Evolutionary conservation across 768 basidiomycete genomes (phyloP).

Genomic region (Trametes cubensis): DNA sequence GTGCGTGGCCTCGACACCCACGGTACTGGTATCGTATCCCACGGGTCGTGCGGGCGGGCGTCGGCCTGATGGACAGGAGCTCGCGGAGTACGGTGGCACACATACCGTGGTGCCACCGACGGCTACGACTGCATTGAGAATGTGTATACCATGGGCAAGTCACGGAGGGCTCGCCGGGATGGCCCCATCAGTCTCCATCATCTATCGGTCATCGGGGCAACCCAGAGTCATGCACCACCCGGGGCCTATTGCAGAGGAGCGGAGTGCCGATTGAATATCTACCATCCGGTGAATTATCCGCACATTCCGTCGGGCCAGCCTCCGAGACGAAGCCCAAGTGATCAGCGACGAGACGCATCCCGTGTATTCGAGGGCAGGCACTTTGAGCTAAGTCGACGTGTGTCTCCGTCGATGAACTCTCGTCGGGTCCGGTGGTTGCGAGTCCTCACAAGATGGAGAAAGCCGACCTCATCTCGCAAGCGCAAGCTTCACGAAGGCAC

Average conservation of each 20-base stretch:
- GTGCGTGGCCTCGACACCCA: neutral
- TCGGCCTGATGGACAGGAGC: neutral
- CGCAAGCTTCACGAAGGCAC: neutral
- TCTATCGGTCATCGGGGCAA: constrained; percentile 4
- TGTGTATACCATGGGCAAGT: neutral
- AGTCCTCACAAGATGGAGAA: neutral
- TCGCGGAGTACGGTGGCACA: constrained; percentile 7
- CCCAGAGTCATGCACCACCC: neutral
- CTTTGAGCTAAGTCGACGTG: neutral
- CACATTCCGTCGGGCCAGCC: constrained; percentile 1
- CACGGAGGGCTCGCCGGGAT: neutral
- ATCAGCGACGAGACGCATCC: constrained; percentile 3
- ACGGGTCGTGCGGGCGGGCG: constrained; percentile 3
- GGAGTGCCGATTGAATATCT: neutral
- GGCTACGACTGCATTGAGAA: neutral
- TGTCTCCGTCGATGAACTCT: neutral
- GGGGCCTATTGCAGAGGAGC: neutral
- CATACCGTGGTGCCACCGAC: neutral
- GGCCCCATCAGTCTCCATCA: neutral
- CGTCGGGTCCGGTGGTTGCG: neutral
- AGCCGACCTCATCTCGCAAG: neutral
- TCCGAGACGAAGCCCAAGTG: neutral
- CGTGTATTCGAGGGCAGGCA: constrained; percentile 9
- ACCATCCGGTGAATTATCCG: neutral
- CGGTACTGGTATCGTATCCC: neutral